A percentile compares a stretch with the other conserved stretches of the same genome.
Conservation (phyloP, 2,329 filamentous ascomycete species). For the Diatrype stigma region DNA sequence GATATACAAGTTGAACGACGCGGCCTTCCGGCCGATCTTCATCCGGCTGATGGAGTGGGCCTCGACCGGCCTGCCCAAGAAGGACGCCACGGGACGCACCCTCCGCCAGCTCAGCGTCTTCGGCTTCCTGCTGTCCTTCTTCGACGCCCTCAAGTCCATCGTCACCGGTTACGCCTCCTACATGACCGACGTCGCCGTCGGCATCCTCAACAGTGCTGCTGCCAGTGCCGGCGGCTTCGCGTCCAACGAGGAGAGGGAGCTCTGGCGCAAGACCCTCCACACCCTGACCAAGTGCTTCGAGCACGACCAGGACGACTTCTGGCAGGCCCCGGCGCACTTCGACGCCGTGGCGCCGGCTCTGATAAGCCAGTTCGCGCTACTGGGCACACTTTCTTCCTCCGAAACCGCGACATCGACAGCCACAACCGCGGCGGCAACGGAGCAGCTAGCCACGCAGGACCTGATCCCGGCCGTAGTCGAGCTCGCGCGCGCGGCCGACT, state of each 20-base stretch:
- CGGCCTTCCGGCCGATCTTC: constrained; percentile 89
- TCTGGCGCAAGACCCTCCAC: constrained; percentile 67
- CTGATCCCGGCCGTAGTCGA: constrained; percentile 74
- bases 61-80: constrained; percentile 54
- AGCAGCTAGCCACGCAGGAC: constrained; percentile 35
- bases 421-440: constrained; percentile 14
- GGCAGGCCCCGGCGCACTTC: constrained; percentile 89
- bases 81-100: constrained; percentile 52
- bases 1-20: constrained; percentile 95
- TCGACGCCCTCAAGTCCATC: constrained; percentile 83
- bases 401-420: not conserved
- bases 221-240: constrained; percentile 34
- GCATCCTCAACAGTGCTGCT: constrained; percentile 61
- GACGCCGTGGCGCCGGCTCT: constrained; percentile 65
- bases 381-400: constrained; percentile 23
- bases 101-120: constrained; percentile 73
- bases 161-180: constrained; percentile 90
- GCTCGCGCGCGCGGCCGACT: constrained; percentile 75
- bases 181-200: constrained; percentile 69
- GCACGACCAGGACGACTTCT: constrained; percentile 92
- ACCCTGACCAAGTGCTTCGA: constrained; percentile 74
- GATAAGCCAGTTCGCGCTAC: constrained; percentile 59
- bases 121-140: constrained; percentile 75
- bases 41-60: constrained; percentile 81
- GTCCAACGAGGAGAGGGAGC: constrained; percentile 44